Evolutionary conservation across 129 eudicot genomes (phyloP).

Genomic region (Centella asiatica): DNA sequence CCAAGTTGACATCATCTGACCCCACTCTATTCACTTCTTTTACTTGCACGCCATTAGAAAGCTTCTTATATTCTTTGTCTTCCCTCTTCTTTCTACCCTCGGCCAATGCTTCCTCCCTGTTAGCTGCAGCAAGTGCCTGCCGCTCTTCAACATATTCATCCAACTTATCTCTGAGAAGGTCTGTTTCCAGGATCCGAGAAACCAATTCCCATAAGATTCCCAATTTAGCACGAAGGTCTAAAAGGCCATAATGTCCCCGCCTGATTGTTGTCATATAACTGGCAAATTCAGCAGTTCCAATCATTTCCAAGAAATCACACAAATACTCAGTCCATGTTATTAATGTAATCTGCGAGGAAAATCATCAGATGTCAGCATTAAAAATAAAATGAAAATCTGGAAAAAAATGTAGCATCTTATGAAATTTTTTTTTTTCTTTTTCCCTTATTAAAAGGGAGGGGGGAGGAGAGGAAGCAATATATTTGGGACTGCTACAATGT

Average conservation of each 20-base stretch:
- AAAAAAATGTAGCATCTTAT: not conserved
- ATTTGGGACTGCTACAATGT: conserved; percentile 1
- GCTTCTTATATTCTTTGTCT: conserved; percentile 52
- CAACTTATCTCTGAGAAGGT: conserved; percentile 56
- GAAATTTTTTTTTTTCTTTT: not conserved
- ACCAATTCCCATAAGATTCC: conserved; percentile 55
- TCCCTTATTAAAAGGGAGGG: not conserved
- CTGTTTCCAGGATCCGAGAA: conserved; percentile 45
- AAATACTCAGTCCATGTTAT: conserved; percentile 79
- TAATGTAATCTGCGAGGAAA: conserved; percentile 52
- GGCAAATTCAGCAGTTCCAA: conserved; percentile 27
- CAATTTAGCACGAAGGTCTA: conserved; percentile 53
- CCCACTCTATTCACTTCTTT: conserved; percentile 10
- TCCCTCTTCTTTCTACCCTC: conserved; percentile 83
- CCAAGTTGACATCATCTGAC: conserved; percentile 17
- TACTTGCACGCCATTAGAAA: conserved; percentile 27
- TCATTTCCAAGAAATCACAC: conserved; percentile 79
- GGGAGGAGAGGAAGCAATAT: not conserved
- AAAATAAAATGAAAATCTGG: not conserved
- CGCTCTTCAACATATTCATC: conserved; percentile 66
- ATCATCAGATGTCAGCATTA: conserved; percentile 6
- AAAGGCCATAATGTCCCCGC: conserved; percentile 79
- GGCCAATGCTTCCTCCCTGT: conserved; percentile 69
- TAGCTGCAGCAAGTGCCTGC: conserved; percentile 54
- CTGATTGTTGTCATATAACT: conserved; percentile 51